Evolutionary conservation across 768 basidiomycete species (phyloP), one percentile per base, ranked within the genome.

Genomic region (Auricularia sp.): DNA sequence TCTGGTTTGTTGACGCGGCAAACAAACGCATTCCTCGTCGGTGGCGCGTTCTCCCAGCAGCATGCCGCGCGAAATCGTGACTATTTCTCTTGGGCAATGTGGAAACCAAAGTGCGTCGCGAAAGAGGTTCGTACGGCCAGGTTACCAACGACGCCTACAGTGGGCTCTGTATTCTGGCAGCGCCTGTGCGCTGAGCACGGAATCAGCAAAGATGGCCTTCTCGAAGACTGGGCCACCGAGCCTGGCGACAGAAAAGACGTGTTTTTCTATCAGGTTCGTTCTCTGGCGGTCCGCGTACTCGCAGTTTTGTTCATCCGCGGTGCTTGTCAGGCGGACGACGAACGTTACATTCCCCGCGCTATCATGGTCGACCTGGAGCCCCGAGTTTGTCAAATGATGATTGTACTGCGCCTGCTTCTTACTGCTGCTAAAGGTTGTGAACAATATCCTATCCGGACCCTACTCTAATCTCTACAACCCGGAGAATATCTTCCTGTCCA

Each of bases 121-220:
- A 66, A 64, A 54, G 63, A 66, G 65, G 70, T 62, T 47, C 60
- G 66, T 35, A 64, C 36, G 61, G 61, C 66, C 66, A 51, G 36
- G 59, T 35, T 47, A 53, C 64, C 43, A 34, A 69, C 18, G 62
- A 64, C 64, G 58, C 34, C 56, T 65, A 54, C 53, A 98, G 96
- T 98, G 87, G 93, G 94, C 58, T 88, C 92, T 61, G 94, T 97
- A 67, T 99, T 89, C 78, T 99, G 97, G 97, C 94, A 98, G 71
- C 89, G 96, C 56, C 84, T 99, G n/a, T 98, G 97, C 70, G 92
- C 93, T 18, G 97, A 99, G 77, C 97, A 99, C 75, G 97, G 97
- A 18, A 98, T 99, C 78, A 94, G 84, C 74, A 88, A 90, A 64
- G 90, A 95, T 69, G 97, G 97, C 36, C 92, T 93, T 65, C 86